These are phyloP conservation scores for Debaryomycetaceae sp. DNA, from an alignment of 1,139 yeast species.

Conservation along the genomic window DNA sequence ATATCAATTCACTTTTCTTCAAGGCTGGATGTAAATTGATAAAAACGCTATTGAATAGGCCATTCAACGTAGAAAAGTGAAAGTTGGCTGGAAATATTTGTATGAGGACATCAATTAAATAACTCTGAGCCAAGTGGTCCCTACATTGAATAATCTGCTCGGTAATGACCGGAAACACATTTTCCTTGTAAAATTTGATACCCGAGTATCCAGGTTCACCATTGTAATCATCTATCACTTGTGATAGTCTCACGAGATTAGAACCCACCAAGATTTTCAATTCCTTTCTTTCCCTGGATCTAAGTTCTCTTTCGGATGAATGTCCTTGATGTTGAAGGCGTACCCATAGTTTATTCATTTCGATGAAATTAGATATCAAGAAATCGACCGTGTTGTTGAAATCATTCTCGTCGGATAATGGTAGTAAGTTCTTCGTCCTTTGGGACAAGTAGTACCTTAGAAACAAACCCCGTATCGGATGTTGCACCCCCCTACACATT, in stretches of 20 bases:
- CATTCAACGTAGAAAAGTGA: constrained; percentile 72
- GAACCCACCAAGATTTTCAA: constrained; percentile 90
- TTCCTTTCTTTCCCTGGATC: constrained; percentile 81
- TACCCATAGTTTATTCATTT: constrained; percentile 98
- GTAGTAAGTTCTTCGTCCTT: constrained; percentile 70
- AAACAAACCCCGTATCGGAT: constrained; percentile 87
- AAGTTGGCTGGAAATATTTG: constrained; percentile 95
- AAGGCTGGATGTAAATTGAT: constrained; percentile 65
- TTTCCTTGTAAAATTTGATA: constrained; percentile 51
- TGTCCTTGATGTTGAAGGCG: constrained; percentile 95
- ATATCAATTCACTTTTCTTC: constrained; percentile 61
- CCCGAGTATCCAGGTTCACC: constrained; percentile 41
- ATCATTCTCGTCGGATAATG: constrained; percentile 43
- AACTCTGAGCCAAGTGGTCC: constrained; percentile 89
- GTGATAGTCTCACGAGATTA: constrained; percentile 83
- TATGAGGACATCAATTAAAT: constrained; percentile 79
- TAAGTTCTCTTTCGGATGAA: constrained; percentile 70
- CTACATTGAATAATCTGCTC: constrained; percentile 93
- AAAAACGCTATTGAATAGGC: constrained; percentile 62
- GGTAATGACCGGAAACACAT: constrained; percentile 72
- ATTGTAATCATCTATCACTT: constrained; percentile 64
- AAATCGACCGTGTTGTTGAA: constrained; percentile 67
- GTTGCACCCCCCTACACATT: constrained; percentile 98
- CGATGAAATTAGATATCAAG: constrained; percentile 82
- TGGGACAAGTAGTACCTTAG: constrained; percentile 86